phyloP scores from a whole-genome alignment of 129 eudicot species.

The Escallonia herrerae region DNA sequence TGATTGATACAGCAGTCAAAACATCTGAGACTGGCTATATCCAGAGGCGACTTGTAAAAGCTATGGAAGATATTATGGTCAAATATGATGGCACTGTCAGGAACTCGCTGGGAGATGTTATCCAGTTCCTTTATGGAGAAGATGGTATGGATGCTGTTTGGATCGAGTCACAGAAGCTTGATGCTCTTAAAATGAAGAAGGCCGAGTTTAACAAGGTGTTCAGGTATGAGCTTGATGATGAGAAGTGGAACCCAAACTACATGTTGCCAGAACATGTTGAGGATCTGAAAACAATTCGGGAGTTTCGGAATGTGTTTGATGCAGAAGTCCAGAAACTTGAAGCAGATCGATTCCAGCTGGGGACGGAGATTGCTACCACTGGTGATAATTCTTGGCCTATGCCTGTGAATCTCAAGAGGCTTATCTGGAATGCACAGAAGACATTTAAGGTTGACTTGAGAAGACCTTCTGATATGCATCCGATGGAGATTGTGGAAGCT shows the following conservation, averaged over 20 bases:
- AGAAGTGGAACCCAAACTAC: slow-evolving; percentile 80
- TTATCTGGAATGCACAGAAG: slow-evolving; percentile 81
- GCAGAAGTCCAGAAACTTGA: slow-evolving; percentile 92
- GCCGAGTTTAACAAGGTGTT: slow-evolving; percentile 50
- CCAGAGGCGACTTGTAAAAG: slow-evolving; percentile 86
- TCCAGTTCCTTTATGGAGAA: slow-evolving; percentile 97
- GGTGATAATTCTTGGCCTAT: slow-evolving; percentile 95
- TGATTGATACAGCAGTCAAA: slow-evolving; percentile 94
- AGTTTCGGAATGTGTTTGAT: slow-evolving; percentile 89
- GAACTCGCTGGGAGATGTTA: slow-evolving; percentile 91
- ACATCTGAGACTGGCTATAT: slow-evolving; percentile 98
- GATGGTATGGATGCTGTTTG: slow-evolving; percentile 99
- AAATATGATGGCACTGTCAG: slow-evolving; percentile 95
- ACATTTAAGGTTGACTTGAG: slow-evolving; percentile 79
- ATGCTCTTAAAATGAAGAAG: slow-evolving; percentile 74
- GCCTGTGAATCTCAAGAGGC: slow-evolving; percentile 89
- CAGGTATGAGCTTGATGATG: slow-evolving; percentile 68
- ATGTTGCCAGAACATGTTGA: slow-evolving; percentile 82
- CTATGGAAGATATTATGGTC: slow-evolving; percentile 99
- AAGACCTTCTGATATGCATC: slow-evolving; percentile 91
- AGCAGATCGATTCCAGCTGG: slow-evolving; percentile 85
- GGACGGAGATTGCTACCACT: slow-evolving; percentile 82
- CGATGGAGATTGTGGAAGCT: slow-evolving; percentile 95
- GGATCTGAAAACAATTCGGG: slow-evolving; percentile 77
- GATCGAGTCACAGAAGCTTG: slow-evolving; percentile 87